Percentiles rank a stretch among this genome's conserved stretches.
phyloP scores from a whole-genome alignment of 352 stramenopile genomes.

The Elongisporangium senticosum region DNA sequence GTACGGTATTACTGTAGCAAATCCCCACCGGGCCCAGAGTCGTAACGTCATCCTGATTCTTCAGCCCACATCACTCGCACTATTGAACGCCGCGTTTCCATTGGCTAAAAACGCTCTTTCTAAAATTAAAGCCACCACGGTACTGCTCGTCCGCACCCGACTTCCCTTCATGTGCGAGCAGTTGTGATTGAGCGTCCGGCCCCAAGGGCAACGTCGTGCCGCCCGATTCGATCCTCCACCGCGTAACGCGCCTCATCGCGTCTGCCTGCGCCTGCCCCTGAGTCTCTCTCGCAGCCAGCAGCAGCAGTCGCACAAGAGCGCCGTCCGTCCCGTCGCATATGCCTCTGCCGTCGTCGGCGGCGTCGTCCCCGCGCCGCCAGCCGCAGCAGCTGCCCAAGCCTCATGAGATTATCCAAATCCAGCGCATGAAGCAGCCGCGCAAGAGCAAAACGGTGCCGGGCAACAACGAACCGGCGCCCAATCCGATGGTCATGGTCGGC shows the following conservation, averaged over 20 bases:
- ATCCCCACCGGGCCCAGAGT: background rate
- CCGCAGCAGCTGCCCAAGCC: slow-evolving; percentile 8
- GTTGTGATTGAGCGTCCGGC: background rate
- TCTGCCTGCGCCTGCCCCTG: background rate
- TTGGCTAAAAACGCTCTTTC: slow-evolving; percentile 3
- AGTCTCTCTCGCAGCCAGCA: background rate
- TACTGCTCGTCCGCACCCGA: background rate
- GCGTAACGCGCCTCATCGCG: background rate
- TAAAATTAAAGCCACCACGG: background rate
- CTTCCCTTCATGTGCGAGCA: background rate
- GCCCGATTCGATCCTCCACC: slow-evolving; percentile 1
- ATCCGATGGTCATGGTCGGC: slow-evolving; percentile 62
- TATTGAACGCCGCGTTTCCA: slow-evolving; percentile 6
- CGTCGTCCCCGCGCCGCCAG: slow-evolving; percentile 1
- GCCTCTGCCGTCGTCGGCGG: slow-evolving; percentile 2
- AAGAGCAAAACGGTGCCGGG: slow-evolving; percentile 9
- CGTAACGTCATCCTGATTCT: slow-evolving; percentile 11
- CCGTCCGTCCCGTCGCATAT: slow-evolving; percentile 6
- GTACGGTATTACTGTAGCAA: background rate
- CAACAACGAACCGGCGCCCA: slow-evolving; percentile 36
- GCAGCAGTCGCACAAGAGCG: background rate
- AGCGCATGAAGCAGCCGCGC: slow-evolving; percentile 26
- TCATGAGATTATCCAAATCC: slow-evolving; percentile 45
- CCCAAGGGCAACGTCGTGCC: background rate
- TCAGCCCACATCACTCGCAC: slow-evolving; percentile 2